A percentile compares a stretch with the other conserved stretches of the same genome.
These are phyloP conservation scores for Pholiota microspora DNA, from an alignment of 768 basidiomycete genomes.

Conservation along the genomic window DNA sequence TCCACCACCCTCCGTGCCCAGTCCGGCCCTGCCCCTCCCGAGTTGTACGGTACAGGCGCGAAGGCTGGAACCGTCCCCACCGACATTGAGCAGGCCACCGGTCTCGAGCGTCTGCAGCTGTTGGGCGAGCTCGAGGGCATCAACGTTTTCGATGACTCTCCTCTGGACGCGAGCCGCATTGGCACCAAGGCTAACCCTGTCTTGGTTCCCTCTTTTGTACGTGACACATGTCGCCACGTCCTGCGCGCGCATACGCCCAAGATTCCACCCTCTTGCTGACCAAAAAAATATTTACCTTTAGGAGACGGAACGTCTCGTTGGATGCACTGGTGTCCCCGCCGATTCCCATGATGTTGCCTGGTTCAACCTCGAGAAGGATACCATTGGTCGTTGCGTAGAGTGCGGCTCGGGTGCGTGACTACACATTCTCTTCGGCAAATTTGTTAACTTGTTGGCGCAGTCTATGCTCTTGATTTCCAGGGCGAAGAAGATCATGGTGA, in stretches of 20 bases:
- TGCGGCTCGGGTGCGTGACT: constrained; percentile 81
- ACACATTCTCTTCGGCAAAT: background rate
- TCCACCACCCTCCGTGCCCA: constrained; percentile 53
- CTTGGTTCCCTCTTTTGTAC: constrained; percentile 81
- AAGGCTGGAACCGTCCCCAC: constrained; percentile 76
- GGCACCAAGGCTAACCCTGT: constrained; percentile 89
- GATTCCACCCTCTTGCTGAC: background rate
- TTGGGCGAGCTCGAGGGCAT: constrained; percentile 86
- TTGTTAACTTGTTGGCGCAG: constrained; percentile 33
- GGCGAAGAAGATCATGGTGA: constrained; percentile 50
- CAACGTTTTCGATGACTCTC: constrained; percentile 85
- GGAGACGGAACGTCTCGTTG: constrained; percentile 83
- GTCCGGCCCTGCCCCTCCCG: constrained; percentile 62
- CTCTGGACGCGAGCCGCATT: constrained; percentile 79
- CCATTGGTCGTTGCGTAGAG: constrained; percentile 82
- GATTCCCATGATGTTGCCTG: constrained; percentile 95
- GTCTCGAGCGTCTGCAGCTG: constrained; percentile 93
- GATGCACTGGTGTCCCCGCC: constrained; percentile 92
- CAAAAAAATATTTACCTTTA: constrained; percentile 27
- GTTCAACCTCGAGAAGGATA: constrained; percentile 67
- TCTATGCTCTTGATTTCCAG: constrained; percentile 73
- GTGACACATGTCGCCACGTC: constrained; percentile 25
- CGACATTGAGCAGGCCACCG: constrained; percentile 89
- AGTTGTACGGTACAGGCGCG: constrained; percentile 69
- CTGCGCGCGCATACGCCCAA: constrained; percentile 1